Base-by-base conservation (phyloP, 352 stramenopile genomes). In the Globisporangium orthogonon region DNA sequence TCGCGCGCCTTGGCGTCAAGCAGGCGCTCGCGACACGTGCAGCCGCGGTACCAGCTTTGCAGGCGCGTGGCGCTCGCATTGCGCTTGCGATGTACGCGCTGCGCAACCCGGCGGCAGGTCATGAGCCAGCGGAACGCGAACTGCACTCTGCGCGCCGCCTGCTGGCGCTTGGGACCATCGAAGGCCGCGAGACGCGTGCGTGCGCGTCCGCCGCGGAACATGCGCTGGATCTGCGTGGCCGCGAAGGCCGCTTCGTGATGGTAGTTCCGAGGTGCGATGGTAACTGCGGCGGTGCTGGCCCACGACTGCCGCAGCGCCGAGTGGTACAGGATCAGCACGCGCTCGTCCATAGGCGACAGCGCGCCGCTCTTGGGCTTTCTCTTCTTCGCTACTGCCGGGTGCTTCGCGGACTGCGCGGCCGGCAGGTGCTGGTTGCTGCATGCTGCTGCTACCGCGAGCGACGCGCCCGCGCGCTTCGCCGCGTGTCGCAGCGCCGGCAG, bases 241-340 rank as follows among this genome's bases (percentile, higher is more conserved):
- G 80, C 80, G 46, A 82, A 85, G 46, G 65, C 75, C 44, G 74
- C 70, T 54, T 90, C 80, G 14, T 78, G 65, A 1, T 66, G 68
- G 17, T 85, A 85, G 3, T 56, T 53, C 4, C 18, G 55, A n/a
- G 41, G 39, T 13, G 35, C 17, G n/a, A 44, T 28, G 35, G 35
- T 29, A 57, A 11, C 7, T 15, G 17, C 11, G 18, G 28, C 29
- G 28, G 18, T 17, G 4, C 4, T 9, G 1, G 33, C 39, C 66
- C 65, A 71, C 14, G 67, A 54, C 0, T 55, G 72, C 54, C 74
- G 73, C 37, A 89, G 67, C 3, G 75, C 71, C 10, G 80, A 87
- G 41, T 82, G 77, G 37, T 80, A 87, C 33, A 90, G 48, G 44
- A 87, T 73, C 29, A 90, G 45, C 35, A 90, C 67, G 2, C 73